Conservation (phyloP, 768 basidiomycete species). For the Hirschioporus abietinus region DNA sequence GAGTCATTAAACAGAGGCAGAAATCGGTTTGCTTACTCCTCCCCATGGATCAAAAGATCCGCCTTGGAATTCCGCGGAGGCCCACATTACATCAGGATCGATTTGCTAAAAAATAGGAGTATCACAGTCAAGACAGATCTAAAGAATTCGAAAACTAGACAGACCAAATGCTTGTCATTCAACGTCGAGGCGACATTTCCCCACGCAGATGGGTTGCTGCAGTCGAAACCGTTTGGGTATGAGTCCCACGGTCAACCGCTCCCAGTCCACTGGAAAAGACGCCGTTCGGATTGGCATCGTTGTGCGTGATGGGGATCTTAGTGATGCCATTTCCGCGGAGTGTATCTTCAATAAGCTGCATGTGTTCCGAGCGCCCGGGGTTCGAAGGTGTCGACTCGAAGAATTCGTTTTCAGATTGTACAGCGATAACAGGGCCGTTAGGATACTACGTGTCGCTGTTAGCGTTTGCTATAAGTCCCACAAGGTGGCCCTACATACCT, state of each 20-base stretch:
- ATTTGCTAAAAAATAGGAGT: conserved; percentile 9
- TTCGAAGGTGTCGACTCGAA: conserved; percentile 9
- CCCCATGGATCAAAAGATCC: conserved; percentile 23
- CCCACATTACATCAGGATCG: conserved; percentile 17
- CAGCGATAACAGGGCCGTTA: conserved; percentile 18
- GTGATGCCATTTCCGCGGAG: conserved; percentile 17
- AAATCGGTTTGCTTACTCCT: conserved; percentile 14
- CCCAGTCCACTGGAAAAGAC: conserved; percentile 18
- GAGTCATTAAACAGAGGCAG: not conserved
- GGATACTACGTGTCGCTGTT: conserved; percentile 15
- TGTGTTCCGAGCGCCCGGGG: conserved; percentile 18
- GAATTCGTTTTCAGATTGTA: conserved; percentile 22
- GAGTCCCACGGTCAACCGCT: conserved; percentile 19
- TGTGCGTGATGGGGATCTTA: conserved; percentile 19
- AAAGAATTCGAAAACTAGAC: conserved; percentile 14
- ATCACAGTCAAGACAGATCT: conserved; percentile 14
- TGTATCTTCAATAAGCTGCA: conserved; percentile 18
- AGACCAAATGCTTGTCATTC: conserved; percentile 14
- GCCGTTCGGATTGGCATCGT: conserved; percentile 14
- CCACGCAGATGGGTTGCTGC: conserved; percentile 15
- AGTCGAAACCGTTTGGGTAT: conserved; percentile 21
- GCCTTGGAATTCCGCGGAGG: conserved; percentile 18
- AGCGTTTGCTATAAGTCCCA: not conserved
- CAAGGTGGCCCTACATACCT: conserved; percentile 13
- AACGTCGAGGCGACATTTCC: conserved; percentile 11